Percentiles rank a stretch among this genome's conserved stretches.
Evolutionary conservation across 805 yeast species (phyloP).

Genomic region (Saccharomycopsis javanensis): DNA sequence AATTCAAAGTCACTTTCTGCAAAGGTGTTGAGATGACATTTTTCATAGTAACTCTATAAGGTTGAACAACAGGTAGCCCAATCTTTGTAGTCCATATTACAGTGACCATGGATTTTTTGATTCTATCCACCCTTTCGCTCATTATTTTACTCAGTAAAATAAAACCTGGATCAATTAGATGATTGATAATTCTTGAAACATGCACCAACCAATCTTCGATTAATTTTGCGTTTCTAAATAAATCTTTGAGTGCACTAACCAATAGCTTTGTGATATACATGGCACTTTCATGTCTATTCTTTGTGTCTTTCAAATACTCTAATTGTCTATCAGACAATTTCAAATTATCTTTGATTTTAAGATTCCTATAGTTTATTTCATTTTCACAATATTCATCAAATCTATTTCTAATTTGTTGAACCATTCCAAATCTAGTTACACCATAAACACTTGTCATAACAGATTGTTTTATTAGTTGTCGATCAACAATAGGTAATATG

Average conservation of each 20-base stretch:
- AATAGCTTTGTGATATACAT: background rate
- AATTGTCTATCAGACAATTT: background rate
- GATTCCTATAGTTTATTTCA: background rate
- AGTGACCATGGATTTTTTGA: background rate
- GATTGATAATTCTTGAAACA: background rate
- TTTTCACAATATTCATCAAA: constrained; percentile 2
- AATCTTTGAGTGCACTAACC: background rate
- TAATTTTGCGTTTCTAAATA: constrained; percentile 2
- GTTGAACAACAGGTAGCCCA: constrained; percentile 6
- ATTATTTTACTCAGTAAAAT: background rate
- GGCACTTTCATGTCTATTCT: background rate
- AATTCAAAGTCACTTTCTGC: background rate
- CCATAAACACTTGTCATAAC: constrained; percentile 60
- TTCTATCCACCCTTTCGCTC: background rate
- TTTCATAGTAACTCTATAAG: background rate
- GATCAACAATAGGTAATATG: constrained; percentile 32
- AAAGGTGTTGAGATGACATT: background rate
- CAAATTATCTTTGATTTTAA: background rate
- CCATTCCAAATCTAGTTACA: constrained; percentile 3
- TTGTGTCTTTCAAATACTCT: background rate
- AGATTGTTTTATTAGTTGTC: constrained; percentile 48
- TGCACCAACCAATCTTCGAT: constrained; percentile 6
- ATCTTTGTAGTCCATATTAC: constrained; percentile 4
- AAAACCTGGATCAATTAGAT: background rate
- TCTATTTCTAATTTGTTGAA: background rate